These are phyloP conservation scores for Deinandra increscens DNA, from an alignment of 129 eudicot species.

Conservation along the genomic window DNA sequence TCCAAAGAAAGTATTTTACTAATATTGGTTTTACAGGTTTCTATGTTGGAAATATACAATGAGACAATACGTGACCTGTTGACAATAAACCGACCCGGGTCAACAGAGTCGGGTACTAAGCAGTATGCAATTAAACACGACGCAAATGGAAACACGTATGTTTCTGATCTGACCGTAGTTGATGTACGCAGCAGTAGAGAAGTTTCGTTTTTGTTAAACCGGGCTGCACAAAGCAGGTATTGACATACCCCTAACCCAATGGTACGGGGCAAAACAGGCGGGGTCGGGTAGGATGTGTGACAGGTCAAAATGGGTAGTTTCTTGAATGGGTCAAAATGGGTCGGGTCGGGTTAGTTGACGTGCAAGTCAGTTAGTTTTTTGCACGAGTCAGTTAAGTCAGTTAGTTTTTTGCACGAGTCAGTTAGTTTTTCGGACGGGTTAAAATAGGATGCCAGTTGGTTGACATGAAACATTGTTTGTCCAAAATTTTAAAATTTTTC, in stretches of 20 bases:
- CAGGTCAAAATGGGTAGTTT: neutral
- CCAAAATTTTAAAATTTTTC: neutral
- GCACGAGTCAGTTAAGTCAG: too few species aligned
- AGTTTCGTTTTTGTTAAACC: constrained; percentile 81
- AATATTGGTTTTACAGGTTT: constrained; percentile 51
- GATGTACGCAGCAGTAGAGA: constrained; percentile 87
- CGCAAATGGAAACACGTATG: constrained; percentile 80
- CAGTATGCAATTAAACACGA: constrained; percentile 89
- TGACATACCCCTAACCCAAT: neutral
- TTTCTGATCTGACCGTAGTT: constrained; percentile 74
- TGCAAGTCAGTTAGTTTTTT: neutral
- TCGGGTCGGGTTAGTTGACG: neutral
- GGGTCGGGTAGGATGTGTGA: neutral
- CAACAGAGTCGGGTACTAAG: constrained; percentile 53
- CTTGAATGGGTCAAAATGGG: neutral
- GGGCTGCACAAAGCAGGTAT: constrained; percentile 94
- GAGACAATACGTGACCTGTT: constrained; percentile 88
- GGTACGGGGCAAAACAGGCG: neutral
- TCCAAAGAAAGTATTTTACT: neutral
- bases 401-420: neutral
- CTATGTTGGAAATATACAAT: constrained; percentile 94
- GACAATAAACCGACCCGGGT: constrained; percentile 47
- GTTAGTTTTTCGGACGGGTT: neutral
- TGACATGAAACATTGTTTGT: neutral
- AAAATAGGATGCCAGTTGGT: neutral